A percentile compares a stretch with the other conserved stretches of the same genome.
Evolutionary conservation across 208 protist species (phyloP).

Genomic region (Novymonas esmeraldas): DNA sequence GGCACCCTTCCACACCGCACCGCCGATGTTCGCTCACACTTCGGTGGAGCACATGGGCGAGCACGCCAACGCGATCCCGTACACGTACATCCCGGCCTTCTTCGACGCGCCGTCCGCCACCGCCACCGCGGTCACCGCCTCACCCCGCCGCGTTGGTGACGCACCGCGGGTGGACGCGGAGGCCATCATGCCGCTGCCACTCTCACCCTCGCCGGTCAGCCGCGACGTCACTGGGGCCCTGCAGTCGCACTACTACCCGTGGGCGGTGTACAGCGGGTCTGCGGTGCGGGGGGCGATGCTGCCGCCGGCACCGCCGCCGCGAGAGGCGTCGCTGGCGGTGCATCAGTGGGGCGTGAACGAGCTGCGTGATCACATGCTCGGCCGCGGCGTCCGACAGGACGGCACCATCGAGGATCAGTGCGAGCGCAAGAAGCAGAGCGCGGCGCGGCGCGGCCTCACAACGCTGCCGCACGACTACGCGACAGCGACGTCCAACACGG

Average conservation of each 20-base stretch:
- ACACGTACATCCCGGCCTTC: conserved; percentile 31
- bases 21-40: conserved; percentile 27
- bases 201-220: conserved; percentile 13
- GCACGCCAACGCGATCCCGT: conserved; percentile 24
- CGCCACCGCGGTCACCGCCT: not conserved
- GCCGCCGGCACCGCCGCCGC: not conserved
- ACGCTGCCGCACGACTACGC: conserved; percentile 26
- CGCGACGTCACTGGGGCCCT: conserved; percentile 11
- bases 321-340: conserved; percentile 23
- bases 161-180: not conserved
- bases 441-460: conserved; percentile 9
- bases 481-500: conserved; percentile 20
- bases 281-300: not conserved
- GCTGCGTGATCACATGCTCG: conserved; percentile 18
- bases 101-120: conserved; percentile 8
- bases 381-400: conserved; percentile 11
- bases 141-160: not conserved
- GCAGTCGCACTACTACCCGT: conserved; percentile 23
- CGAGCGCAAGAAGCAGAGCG: conserved; percentile 14
- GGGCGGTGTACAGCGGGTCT: conserved; percentile 9
- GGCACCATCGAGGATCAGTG: conserved; percentile 23
- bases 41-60: conserved; percentile 21
- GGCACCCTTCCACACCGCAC: conserved; percentile 18
- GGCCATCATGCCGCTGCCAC: conserved; percentile 28
- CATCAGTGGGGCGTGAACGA: conserved; percentile 9